Conservation (phyloP, 192 early-diverging fungal species). For the Rhizophagus clarus region DNA sequence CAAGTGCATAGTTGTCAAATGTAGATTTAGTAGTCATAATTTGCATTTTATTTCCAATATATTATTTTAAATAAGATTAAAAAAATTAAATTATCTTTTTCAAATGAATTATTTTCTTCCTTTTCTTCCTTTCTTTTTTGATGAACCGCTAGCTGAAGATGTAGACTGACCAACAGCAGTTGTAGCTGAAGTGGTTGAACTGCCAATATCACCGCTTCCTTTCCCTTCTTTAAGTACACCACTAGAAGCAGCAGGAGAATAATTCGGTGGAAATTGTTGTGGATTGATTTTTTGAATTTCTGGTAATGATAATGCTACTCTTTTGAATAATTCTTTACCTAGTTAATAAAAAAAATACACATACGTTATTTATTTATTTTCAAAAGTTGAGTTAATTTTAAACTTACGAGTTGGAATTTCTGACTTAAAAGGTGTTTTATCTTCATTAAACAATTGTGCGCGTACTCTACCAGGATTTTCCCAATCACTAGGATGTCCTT, state of each 20-base stretch:
- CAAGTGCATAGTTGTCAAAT: neutral
- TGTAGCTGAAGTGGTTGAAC: neutral
- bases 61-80: no score
- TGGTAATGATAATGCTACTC: constrained; percentile 2
- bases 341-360: neutral
- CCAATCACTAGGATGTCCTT: constrained; percentile 67
- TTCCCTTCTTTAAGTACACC: constrained; percentile 18
- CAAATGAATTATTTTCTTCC: constrained; percentile 21
- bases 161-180: neutral
- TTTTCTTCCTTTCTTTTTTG: constrained; percentile 32
- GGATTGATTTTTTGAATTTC: constrained; percentile 27
- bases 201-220: neutral
- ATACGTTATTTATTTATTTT: neutral
- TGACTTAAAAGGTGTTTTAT: constrained; percentile 36
- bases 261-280: constrained; percentile 24
- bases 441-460: constrained; percentile 52
- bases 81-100: neutral
- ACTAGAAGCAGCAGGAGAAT: constrained; percentile 25
- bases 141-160: neutral
- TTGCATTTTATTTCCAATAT: neutral
- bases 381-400: no score
- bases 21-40: neutral
- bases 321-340: constrained; percentile 31
- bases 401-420: constrained; percentile 52
- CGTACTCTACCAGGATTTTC: constrained; percentile 65